Evolutionary conservation across 2,329 filamentous ascomycete species (phyloP).

Genomic region (Beauveria brongniartii): DNA sequence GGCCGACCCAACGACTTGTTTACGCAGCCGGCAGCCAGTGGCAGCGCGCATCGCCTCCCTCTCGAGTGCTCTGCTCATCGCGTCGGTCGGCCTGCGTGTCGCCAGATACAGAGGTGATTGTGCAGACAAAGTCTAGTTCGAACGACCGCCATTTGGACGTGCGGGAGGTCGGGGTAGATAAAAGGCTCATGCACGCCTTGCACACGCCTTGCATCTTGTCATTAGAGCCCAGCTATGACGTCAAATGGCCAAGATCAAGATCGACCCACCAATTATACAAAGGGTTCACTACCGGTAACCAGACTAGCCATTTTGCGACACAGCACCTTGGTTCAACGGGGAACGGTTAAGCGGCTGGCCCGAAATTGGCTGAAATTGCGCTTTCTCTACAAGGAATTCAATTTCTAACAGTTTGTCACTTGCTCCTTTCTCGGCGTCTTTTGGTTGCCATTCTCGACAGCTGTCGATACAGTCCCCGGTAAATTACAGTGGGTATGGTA

Average conservation of each 20-base stretch:
- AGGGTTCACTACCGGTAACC: not conserved
- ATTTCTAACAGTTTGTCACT: too few relatives aligned
- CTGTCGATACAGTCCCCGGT: too few relatives aligned
- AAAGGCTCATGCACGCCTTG: conserved; percentile 1
- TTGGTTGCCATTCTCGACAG: too few relatives aligned
- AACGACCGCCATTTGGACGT: not conserved
- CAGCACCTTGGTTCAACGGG: not conserved
- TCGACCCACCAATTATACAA: conserved; percentile 5
- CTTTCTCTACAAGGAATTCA: too few relatives aligned
- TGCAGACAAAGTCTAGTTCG: not conserved
- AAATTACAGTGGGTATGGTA: too few relatives aligned
- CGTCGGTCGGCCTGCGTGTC: not conserved
- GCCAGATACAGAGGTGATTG: not conserved
- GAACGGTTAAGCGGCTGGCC: not conserved
- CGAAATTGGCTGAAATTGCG: too few relatives aligned
- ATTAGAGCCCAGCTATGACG: conserved; percentile 4
- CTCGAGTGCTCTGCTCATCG: conserved; percentile 2
- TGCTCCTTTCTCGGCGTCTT: too few relatives aligned
- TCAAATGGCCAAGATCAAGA: conserved; percentile 8
- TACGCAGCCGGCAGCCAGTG: not conserved
- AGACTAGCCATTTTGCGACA: not conserved
- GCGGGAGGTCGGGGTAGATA: not conserved
- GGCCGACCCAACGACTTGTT: not conserved
- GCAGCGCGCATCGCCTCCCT: conserved; percentile 5
- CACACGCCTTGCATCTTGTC: not conserved